Evolutionary conservation across 805 yeast species (phyloP).

Genomic region (Saccharomycopsis fodiens): DNA sequence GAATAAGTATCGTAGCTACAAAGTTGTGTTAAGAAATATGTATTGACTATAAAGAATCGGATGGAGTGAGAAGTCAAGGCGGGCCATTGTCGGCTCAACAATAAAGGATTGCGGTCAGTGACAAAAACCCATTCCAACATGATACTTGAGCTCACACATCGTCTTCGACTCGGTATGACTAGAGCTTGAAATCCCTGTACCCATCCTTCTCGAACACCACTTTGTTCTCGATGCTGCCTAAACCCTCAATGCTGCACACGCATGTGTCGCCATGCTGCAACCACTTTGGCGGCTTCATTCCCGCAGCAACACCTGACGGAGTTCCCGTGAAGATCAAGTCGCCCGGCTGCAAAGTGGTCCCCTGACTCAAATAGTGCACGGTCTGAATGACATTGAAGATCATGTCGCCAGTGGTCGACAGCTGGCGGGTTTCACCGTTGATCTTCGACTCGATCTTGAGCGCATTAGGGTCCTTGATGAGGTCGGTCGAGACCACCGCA

Average conservation of each 20-base stretch:
- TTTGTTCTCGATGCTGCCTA: constrained; percentile 36
- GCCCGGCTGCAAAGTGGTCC: constrained; percentile 46
- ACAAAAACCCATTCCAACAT: too few species aligned
- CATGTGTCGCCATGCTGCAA: constrained; percentile 38
- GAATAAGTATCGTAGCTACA: too few species aligned
- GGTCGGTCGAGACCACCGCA: constrained; percentile 34
- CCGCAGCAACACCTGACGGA: constrained; percentile 48
- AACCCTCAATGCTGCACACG: constrained; percentile 33
- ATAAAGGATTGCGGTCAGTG: too few species aligned
- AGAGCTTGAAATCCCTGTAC: constrained; percentile 5
- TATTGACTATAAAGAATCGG: too few species aligned
- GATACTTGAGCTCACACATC: too few species aligned
- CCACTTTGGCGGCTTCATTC: constrained; percentile 33
- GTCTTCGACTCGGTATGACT: too few species aligned
- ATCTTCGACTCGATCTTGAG: constrained; percentile 34
- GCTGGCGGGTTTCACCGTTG: constrained; percentile 42
- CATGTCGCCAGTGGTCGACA: constrained; percentile 40
- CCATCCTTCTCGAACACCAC: constrained; percentile 28
- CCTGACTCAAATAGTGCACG: constrained; percentile 41
- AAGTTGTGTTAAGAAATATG: too few species aligned
- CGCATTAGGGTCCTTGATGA: constrained; percentile 30
- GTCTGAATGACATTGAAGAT: constrained; percentile 38
- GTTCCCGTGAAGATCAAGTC: constrained; percentile 51
- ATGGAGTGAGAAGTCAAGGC: too few species aligned
- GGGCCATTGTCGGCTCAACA: too few species aligned